Conservation (phyloP, 1,139 yeast species). For the Yamadazyma blattariae region DNA sequence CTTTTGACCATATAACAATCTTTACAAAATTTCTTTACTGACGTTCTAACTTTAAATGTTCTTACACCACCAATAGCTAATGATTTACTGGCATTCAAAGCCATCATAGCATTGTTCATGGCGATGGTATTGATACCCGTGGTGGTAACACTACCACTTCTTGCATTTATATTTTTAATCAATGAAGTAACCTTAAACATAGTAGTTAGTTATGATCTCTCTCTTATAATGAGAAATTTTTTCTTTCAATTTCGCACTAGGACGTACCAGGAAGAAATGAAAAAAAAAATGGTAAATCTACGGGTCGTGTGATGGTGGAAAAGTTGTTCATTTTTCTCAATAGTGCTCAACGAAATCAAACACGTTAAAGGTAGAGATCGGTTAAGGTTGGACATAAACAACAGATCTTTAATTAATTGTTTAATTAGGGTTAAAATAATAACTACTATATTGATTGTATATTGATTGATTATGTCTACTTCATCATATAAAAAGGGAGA, state of each 20-base stretch:
- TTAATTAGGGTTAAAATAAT: too few relatives aligned
- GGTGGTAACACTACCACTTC: not conserved
- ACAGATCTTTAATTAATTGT: too few relatives aligned
- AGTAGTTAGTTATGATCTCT: too few relatives aligned
- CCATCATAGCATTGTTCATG: not conserved
- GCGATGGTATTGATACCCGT: not conserved
- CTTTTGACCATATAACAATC: slow-evolving; percentile 93
- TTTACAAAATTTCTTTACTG: slow-evolving; percentile 88
- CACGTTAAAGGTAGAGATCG: slow-evolving; percentile 9
- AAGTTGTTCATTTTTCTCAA: slow-evolving; percentile 2
- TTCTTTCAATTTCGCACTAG: too few relatives aligned
- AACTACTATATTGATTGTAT: too few relatives aligned
- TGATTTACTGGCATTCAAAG: slow-evolving; percentile 1
- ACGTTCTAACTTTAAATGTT: slow-evolving; percentile 52
- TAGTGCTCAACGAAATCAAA: slow-evolving; percentile 14
- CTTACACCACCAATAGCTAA: slow-evolving; percentile 13
- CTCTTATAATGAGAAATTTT: too few relatives aligned
- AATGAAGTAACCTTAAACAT: slow-evolving; percentile 12
- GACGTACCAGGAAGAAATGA: too few relatives aligned
- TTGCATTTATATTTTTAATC: slow-evolving; percentile 6
- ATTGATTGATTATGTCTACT: too few relatives aligned
- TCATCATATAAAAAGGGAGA: slow-evolving; percentile 87
- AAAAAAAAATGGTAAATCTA: too few relatives aligned
- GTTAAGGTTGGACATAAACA: too few relatives aligned
- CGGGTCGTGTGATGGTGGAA: slow-evolving; percentile 4